These are phyloP conservation scores for Atalantia buxifolia DNA, from an alignment of 345 rosid species.

Conservation along the genomic window DNA sequence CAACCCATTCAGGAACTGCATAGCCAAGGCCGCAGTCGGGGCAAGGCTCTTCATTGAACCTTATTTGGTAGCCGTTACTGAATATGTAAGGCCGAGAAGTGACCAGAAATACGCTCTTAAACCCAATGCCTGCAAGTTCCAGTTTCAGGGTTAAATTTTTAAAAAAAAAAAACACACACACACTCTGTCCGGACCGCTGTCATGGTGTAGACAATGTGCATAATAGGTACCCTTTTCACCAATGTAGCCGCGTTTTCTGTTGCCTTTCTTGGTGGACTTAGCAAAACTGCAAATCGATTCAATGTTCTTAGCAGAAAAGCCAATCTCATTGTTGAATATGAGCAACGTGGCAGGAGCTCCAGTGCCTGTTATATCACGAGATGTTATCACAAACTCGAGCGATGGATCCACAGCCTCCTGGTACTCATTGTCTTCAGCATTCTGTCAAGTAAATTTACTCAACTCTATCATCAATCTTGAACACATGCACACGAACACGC, in stretches of 20 bases:
- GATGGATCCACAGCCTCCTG: conserved; percentile 60
- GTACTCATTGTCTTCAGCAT: conserved; percentile 78
- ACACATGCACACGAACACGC: not conserved
- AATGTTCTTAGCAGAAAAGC: conserved; percentile 53
- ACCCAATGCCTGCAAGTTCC: conserved; percentile 53
- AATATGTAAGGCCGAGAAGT: conserved; percentile 53
- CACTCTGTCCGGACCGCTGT: not conserved
- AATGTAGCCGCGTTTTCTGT: conserved; percentile 57
- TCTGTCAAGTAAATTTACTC: conserved; percentile 25
- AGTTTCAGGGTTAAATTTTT: not conserved
- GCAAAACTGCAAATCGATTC: conserved; percentile 72
- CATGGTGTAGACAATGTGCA: not conserved
- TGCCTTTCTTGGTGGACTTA: conserved; percentile 66
- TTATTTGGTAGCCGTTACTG: conserved; percentile 65
- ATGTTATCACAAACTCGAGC: conserved; percentile 65
- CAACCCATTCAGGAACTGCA: conserved; percentile 82
- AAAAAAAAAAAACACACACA: too few relatives aligned
- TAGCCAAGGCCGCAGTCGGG: conserved; percentile 59
- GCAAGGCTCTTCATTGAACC: conserved; percentile 64
- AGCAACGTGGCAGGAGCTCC: conserved; percentile 67
- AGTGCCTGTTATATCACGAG: conserved; percentile 60
- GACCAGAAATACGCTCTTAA: conserved; percentile 67
- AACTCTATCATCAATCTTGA: too few relatives aligned
- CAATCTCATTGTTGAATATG: conserved; percentile 66
- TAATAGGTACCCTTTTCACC: conserved; percentile 65